A percentile compares a stretch with the other conserved stretches of the same genome.
Conservation (phyloP, 2,329 filamentous ascomycete species). For the Hymenoscyphus repandus region DNA sequence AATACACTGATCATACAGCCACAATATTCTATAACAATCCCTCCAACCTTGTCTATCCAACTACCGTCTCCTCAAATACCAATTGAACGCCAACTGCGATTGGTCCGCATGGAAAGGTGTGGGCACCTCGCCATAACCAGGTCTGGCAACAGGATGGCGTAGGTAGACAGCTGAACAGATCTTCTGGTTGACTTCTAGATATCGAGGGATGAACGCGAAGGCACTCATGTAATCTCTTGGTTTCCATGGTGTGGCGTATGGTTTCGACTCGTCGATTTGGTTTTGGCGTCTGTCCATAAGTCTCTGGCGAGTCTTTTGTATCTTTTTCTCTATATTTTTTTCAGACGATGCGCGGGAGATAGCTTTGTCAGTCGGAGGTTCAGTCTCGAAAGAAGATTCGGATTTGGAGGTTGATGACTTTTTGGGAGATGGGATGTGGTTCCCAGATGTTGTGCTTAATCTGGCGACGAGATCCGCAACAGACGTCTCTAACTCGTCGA, state of each 20-base stretch:
- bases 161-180: constrained; percentile 94
- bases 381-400: neutral
- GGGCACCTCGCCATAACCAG: constrained; percentile 75
- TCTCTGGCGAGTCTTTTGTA: constrained; percentile 13
- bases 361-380: neutral
- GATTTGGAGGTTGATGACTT: neutral
- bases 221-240: constrained; percentile 82
- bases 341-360: neutral
- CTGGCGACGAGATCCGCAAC: constrained; percentile 40
- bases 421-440: neutral
- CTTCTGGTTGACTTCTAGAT: constrained; percentile 96
- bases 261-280: constrained; percentile 69
- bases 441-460: neutral
- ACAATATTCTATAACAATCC: no score
- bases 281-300: constrained; percentile 54
- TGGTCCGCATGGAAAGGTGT: constrained; percentile 69
- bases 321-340: constrained; percentile 38
- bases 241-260: constrained; percentile 87
- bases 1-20: constrained; percentile 4
- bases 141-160: constrained; percentile 84
- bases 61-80: constrained; percentile 63
- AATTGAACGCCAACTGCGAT: constrained; percentile 83
- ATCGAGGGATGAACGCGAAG: constrained; percentile 91
- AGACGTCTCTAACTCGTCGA: constrained; percentile 48
- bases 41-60: constrained; percentile 2